Conservation (phyloP, 345 rosid species). For the Eucalyptus coolabah region DNA sequence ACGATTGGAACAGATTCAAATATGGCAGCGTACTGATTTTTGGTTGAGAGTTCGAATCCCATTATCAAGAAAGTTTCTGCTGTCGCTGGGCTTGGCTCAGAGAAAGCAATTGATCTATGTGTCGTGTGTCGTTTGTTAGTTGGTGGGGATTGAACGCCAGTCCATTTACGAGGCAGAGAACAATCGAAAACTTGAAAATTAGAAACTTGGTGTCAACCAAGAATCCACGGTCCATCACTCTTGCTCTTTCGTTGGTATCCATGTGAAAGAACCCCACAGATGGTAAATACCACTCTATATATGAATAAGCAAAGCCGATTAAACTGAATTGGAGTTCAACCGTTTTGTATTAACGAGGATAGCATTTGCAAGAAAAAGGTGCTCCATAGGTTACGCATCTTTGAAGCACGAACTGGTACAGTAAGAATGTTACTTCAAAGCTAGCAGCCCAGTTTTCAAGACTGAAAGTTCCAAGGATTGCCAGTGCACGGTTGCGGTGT, state of each 20-base stretch:
- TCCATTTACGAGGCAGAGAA: neutral
- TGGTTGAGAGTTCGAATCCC: neutral
- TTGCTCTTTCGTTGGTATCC: too few species aligned
- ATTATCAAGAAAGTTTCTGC: neutral
- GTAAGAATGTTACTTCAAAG: too few species aligned
- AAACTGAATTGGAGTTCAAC: neutral
- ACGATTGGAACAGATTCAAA: neutral
- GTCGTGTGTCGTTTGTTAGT: neutral
- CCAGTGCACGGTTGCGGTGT: too few species aligned
- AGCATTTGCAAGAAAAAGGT: too few species aligned
- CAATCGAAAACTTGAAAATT: neutral
- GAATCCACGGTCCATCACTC: neutral
- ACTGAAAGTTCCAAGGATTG: too few species aligned
- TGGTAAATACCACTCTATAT: neutral
- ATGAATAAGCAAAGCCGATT: neutral
- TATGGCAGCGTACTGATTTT: neutral
- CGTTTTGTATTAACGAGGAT: too few species aligned
- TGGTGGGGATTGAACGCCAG: neutral
- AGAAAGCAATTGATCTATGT: neutral
- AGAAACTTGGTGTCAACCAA: neutral
- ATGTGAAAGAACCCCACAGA: neutral
- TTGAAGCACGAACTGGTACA: too few species aligned
- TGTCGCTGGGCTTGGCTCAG: neutral
- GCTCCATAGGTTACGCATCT: too few species aligned
- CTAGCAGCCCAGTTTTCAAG: too few species aligned